Percentiles rank a stretch among this genome's conserved stretches.
phyloP scores from a whole-genome alignment of 495 filamentous ascomycete species.

The Podospora australis region DNA sequence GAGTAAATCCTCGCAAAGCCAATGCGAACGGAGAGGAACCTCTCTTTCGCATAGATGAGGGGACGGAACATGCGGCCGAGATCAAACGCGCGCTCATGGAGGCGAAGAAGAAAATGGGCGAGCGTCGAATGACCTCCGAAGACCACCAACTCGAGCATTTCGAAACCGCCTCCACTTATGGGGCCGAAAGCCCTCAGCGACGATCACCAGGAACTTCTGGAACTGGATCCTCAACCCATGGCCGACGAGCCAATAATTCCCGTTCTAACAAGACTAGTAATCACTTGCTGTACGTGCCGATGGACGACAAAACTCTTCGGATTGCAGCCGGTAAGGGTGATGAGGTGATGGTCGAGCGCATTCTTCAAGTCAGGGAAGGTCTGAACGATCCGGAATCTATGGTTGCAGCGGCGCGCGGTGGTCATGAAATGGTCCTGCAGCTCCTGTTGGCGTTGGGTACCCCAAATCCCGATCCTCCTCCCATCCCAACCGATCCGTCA shows the following conservation, averaged over 20 bases:
- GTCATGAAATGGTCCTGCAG: conserved; percentile 79
- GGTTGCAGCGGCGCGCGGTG: conserved; percentile 85
- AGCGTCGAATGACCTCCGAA: conserved; percentile 55
- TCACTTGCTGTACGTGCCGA: conserved; percentile 48
- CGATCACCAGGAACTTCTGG: conserved; percentile 48
- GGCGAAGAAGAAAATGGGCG: conserved; percentile 44
- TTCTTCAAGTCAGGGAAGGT: conserved; percentile 66
- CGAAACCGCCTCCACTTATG: conserved; percentile 59
- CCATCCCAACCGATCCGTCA: conserved; percentile 29
- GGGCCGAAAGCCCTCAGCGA: conserved; percentile 63
- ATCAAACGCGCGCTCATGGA: conserved; percentile 50
- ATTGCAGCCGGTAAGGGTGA: conserved; percentile 81
- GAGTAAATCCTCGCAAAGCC: conserved; percentile 80
- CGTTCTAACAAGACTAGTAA: conserved; percentile 51
- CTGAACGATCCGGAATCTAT: conserved; percentile 74
- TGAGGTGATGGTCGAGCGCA: conserved; percentile 66
- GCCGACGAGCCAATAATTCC: conserved; percentile 38
- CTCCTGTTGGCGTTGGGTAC: conserved; percentile 75
- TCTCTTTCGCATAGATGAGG: conserved; percentile 68
- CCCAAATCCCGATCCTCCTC: conserved; percentile 72
- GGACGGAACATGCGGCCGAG: conserved; percentile 55
- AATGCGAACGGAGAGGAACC: conserved; percentile 85
- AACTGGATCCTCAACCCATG: conserved; percentile 24
- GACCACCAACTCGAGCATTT: conserved; percentile 50
- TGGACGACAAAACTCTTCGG: conserved; percentile 63